Percentiles rank a stretch among this genome's conserved stretches.
These are phyloP conservation scores for Pestalotiopsis sp. DNA, from an alignment of 2,329 filamentous ascomycete genomes.

Conservation along the genomic window DNA sequence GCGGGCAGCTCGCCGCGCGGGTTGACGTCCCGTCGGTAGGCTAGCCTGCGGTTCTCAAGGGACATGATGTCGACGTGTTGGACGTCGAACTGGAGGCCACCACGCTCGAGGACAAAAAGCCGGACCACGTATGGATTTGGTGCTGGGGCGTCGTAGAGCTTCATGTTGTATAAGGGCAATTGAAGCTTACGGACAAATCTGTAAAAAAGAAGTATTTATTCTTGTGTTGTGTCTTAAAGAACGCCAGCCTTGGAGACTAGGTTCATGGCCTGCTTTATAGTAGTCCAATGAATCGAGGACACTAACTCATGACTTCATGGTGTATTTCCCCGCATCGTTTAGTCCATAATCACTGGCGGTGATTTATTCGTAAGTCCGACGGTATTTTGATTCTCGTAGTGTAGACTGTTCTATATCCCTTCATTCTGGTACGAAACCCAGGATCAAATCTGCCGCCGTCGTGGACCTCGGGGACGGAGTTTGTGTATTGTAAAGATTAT, in stretches of 20 bases:
- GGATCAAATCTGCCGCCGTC: neutral
- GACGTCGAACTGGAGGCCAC: neutral
- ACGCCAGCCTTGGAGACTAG: no score
- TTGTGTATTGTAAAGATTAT: neutral
- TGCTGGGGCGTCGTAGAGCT: neutral
- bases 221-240: no score
- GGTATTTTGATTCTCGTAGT: no score
- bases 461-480: neutral
- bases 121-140: neutral
- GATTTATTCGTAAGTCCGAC: no score
- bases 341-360: no score
- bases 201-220: no score
- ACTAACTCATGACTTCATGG: no score
- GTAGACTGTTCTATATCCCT: neutral
- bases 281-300: no score
- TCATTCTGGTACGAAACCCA: neutral
- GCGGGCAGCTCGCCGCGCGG: neutral
- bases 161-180: neutral
- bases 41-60: neutral
- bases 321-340: no score
- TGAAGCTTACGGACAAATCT: neutral
- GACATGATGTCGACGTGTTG: slow-evolving; percentile 1
- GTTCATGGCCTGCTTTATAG: no score
- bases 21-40: neutral
- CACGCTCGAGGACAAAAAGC: neutral